Evolutionary conservation across 192 early-diverging fungal genomes (phyloP).

Genomic region (Phycomyces blakesleeanus): DNA sequence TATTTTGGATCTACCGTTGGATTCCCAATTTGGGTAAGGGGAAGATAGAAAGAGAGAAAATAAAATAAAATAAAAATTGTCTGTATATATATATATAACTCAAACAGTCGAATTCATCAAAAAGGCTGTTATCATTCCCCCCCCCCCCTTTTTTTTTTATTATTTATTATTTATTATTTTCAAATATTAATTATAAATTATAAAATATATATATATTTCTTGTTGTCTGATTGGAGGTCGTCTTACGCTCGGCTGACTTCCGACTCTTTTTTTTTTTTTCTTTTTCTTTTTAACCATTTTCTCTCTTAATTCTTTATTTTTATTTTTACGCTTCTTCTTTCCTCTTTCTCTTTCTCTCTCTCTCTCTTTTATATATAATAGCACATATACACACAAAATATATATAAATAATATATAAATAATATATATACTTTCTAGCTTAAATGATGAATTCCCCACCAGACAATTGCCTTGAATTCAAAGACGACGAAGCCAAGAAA

Average conservation of each 20-base stretch:
- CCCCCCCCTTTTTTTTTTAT: background rate
- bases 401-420: no score
- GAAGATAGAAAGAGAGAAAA: no score
- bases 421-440: no score
- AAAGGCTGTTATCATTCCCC: no score
- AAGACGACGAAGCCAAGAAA: constrained; percentile 8
- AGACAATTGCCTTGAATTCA: constrained; percentile 4
- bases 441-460: background rate
- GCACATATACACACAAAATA: no score
- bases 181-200: background rate
- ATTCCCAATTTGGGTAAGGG: no score
- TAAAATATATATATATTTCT: background rate
- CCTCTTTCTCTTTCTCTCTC: constrained; percentile 5
- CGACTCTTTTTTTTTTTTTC: constrained; percentile 17
- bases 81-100: no score
- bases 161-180: no score
- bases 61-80: no score
- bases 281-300: constrained; percentile 12
- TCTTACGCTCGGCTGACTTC: constrained; percentile 16
- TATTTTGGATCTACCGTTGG: no score
- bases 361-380: background rate
- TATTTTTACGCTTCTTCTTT: background rate
- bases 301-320: background rate
- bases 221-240: background rate
- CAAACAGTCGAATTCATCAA: no score